These are phyloP conservation scores for Pythium periplocum DNA, from an alignment of 352 stramenopile genomes.

Conservation along the genomic window DNA sequence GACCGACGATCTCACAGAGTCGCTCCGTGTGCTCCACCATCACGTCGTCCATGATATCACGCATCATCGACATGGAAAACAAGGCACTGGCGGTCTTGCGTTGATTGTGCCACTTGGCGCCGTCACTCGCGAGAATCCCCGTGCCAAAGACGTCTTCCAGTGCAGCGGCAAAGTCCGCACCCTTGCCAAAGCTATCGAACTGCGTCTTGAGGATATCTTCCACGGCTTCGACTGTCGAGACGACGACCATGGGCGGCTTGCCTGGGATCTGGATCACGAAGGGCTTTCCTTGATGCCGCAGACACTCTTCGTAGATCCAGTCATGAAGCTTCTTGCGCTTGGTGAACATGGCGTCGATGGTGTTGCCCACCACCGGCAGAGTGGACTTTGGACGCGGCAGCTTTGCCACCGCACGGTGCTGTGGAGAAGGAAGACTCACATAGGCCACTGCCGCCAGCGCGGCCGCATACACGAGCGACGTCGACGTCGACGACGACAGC, in stretches of 20 bases:
- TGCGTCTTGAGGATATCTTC: constrained; percentile 58
- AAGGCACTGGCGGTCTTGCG: constrained; percentile 84
- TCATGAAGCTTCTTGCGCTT: constrained; percentile 47
- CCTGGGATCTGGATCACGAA: constrained; percentile 41
- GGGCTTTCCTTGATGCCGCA: constrained; percentile 28
- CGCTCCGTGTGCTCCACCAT: constrained; percentile 30
- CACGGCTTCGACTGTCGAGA: constrained; percentile 30
- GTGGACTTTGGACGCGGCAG: constrained; percentile 30
- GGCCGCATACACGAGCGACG: background rate
- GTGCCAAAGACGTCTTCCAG: constrained; percentile 56
- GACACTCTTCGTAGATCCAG: constrained; percentile 49
- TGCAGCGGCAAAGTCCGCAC: constrained; percentile 24
- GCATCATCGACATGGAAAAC: constrained; percentile 65
- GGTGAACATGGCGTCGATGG: constrained; percentile 38
- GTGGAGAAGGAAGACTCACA: background rate
- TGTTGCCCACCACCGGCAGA: constrained; percentile 43
- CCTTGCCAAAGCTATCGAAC: constrained; percentile 77
- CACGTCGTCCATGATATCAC: constrained; percentile 38
- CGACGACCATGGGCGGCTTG: constrained; percentile 29
- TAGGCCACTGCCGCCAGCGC: background rate
- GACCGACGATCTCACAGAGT: constrained; percentile 25
- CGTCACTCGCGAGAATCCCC: constrained; percentile 64
- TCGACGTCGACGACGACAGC: constrained; percentile 1
- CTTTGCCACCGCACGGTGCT: constrained; percentile 14
- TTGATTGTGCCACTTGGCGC: constrained; percentile 58